Evolutionary conservation across 495 filamentous ascomycete genomes (phyloP), one percentile per base, ranked within the genome.

Genomic region (Trichoderma erinaceum): DNA sequence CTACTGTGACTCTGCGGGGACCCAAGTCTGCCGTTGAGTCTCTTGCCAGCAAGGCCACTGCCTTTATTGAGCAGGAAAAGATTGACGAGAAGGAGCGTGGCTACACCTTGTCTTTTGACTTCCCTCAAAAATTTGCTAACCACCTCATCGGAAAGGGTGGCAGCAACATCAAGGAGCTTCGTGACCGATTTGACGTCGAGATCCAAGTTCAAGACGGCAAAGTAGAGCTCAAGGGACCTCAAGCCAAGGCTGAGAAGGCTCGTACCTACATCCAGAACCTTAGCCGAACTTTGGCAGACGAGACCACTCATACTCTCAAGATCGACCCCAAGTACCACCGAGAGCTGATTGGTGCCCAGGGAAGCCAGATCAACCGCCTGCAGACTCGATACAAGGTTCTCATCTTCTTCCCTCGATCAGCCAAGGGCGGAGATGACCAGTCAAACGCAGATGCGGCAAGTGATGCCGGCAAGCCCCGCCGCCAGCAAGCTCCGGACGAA

Each of bases 101-200:
- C 4, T 92, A 93, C 77, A 91, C 87, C 5, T 82, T 88, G 52
- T 86, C 86, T 48, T 98, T 97, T 70, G 92, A 95, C 66, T 99
- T 93, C 80, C 95, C 95, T 6, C 89, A 95, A 72, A 96, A 97
- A 76, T 96, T 87, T 70, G 92, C 93, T 67, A 96, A 96, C 73
- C 88, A 93, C 75, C 83, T 99, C 21, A 97, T 99, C 71, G 95
- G 95, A 68, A 92, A 90, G 75, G 87, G 88, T 48, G 95, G 95
- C 29, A 93, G 93, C 79, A 94, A 94, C 77, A 95, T 98, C 79
- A 92, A 91, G 69, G 93, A 96, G 74, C 82, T 97, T n/a, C 90
- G 93, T 21, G 95, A 98, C 41, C 92, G 95, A 75, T 96, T 96
- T 71, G 96, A 98, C 75, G 96, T 99, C 41, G 95, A 98, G 58